Evolutionary conservation across 2,329 filamentous ascomycete species (phyloP).

Genomic region (Fusarium liriodendri): DNA sequence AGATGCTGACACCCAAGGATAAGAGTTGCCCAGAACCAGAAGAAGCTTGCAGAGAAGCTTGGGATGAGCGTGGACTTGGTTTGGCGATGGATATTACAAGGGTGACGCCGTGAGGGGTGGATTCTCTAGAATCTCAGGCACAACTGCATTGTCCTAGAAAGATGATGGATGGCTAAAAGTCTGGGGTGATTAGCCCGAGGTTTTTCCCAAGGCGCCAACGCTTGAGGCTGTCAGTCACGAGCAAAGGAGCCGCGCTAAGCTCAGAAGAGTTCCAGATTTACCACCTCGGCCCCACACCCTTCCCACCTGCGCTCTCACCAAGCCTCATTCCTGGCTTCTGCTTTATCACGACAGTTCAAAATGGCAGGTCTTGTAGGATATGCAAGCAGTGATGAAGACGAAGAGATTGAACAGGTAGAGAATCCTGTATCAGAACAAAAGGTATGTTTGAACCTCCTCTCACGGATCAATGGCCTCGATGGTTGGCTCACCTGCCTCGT

Average conservation of each 20-base stretch:
- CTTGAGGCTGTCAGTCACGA: neutral
- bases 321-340: neutral
- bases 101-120: conserved; percentile 23
- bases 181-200: conserved; percentile 25
- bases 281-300: conserved; percentile 23
- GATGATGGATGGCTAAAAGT: conserved; percentile 24
- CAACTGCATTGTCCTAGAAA: conserved; percentile 11
- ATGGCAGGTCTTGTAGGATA: conserved; percentile 62
- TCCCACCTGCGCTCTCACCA: conserved; percentile 6
- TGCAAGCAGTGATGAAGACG: conserved; percentile 64
- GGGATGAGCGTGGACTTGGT: neutral
- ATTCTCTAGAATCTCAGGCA: conserved; percentile 8
- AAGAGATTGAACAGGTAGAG: conserved; percentile 44
- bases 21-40: neutral
- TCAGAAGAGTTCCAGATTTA: conserved; percentile 17
- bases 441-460: conserved; percentile 15
- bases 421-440: conserved; percentile 3
- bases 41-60: neutral
- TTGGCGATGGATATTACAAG: conserved; percentile 11
- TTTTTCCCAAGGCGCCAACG: conserved; percentile 19
- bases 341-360: conserved; percentile 28
- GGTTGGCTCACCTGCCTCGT: conserved; percentile 5
- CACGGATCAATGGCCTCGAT: neutral
- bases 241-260: conserved; percentile 32
- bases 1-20: conserved; percentile 5